phyloP scores from a whole-genome alignment of 75 land plant species.

The Cupressus sempervirens region DNA sequence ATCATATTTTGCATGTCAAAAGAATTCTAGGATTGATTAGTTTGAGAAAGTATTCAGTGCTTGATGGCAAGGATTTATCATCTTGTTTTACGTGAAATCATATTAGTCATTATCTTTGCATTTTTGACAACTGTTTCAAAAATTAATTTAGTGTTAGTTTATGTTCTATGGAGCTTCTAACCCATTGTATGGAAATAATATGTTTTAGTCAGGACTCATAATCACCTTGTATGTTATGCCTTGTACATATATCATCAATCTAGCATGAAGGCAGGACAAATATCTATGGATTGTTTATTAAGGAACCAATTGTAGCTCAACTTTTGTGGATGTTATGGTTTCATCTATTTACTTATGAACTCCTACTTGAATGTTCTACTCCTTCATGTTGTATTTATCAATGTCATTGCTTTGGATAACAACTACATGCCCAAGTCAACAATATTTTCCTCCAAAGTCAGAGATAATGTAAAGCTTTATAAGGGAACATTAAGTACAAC shows the following conservation, averaged over 20 bases:
- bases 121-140: neutral
- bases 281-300: neutral
- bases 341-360: neutral
- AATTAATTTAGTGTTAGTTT: neutral
- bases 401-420: neutral
- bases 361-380: neutral
- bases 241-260: neutral
- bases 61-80: neutral
- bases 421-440: neutral
- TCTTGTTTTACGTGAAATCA: neutral
- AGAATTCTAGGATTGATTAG: too few relatives aligned
- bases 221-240: neutral
- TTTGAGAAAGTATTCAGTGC: neutral
- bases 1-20: neutral
- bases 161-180: neutral
- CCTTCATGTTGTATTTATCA: neutral
- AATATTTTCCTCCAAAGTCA: neutral
- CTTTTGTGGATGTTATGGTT: neutral
- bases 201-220: neutral
- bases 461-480: neutral
- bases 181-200: neutral
- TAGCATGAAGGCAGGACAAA: neutral
- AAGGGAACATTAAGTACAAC: neutral
- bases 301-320: neutral
- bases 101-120: neutral